Conservation (phyloP, 371 early-diverging fungal species). For the Cladochytrium tenue region DNA sequence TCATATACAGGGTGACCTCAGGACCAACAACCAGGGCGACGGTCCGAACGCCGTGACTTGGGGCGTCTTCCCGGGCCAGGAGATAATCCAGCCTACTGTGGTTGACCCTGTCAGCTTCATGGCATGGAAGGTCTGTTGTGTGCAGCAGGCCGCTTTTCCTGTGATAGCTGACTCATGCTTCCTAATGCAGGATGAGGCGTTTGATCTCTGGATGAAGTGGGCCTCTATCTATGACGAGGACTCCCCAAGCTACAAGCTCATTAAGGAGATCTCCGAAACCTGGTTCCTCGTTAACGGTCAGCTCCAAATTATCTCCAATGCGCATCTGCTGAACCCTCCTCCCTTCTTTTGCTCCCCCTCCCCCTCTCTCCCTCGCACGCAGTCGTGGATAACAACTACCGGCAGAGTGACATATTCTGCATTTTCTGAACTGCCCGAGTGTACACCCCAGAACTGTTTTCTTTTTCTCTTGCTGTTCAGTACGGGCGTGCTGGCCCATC, state of each 20-base stretch:
- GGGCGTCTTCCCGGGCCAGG: constrained; percentile 98
- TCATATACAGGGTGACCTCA: constrained; percentile 68
- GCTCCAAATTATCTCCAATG: neutral
- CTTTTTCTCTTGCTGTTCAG: no score
- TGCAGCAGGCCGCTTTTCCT: neutral
- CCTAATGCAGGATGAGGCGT: constrained; percentile 80
- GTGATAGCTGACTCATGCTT: neutral
- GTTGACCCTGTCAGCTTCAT: constrained; percentile 90
- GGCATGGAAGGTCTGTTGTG: constrained; percentile 76
- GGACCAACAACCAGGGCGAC: constrained; percentile 80
- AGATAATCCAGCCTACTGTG: constrained; percentile 95
- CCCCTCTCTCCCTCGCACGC: neutral
- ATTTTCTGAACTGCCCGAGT: neutral
- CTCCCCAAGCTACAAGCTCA: constrained; percentile 61
- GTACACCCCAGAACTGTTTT: no score
- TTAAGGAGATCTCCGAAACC: constrained; percentile 68
- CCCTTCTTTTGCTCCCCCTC: neutral
- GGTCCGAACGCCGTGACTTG: constrained; percentile 98
- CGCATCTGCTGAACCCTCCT: neutral
- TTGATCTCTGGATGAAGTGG: constrained; percentile 94
- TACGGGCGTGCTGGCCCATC: no score
- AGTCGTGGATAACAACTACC: constrained; percentile 21
- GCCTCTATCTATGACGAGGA: constrained; percentile 68
- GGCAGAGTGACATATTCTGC: neutral
- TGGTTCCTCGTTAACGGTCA: constrained; percentile 86